These are phyloP conservation scores for Dothistroma septosporum DNA, from an alignment of 2,329 filamentous ascomycete genomes.

Conservation along the genomic window DNA sequence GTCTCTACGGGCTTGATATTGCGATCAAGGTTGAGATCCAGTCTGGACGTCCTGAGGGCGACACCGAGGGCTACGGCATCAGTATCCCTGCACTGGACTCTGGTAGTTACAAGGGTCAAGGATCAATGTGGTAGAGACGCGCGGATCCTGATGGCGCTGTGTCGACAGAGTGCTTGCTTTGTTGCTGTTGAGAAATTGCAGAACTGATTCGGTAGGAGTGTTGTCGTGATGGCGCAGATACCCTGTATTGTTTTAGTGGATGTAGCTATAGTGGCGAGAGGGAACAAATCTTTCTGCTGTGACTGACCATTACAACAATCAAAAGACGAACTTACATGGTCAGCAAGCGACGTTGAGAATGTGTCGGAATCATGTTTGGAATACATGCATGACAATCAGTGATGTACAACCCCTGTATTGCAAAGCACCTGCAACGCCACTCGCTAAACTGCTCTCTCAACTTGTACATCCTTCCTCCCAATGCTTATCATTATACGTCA, in stretches of 20 bases:
- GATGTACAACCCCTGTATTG: background rate
- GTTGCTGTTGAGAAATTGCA: background rate
- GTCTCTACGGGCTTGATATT: conserved; percentile 45
- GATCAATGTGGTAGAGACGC: conserved; percentile 28
- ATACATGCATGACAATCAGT: background rate
- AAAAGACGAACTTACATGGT: background rate
- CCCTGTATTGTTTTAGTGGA: conserved; percentile 1
- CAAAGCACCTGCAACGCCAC: background rate
- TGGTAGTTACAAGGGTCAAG: conserved; percentile 24
- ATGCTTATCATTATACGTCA: background rate
- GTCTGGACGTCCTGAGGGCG: conserved; percentile 41
- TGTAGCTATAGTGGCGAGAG: background rate
- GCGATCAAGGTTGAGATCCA: conserved; percentile 48
- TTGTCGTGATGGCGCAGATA: background rate
- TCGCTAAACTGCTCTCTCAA: background rate
- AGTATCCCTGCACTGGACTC: conserved; percentile 43
- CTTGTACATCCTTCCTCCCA: background rate
- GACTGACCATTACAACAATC: too few species aligned
- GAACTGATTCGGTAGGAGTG: background rate
- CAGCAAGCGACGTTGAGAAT: background rate
- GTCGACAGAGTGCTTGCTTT: background rate
- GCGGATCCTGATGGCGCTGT: background rate
- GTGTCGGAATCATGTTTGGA: background rate
- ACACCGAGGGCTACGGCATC: conserved; percentile 50
- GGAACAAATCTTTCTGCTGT: too few species aligned